Conservation (phyloP, 2,329 filamentous ascomycete species). For the Alternaria arborescens region DNA sequence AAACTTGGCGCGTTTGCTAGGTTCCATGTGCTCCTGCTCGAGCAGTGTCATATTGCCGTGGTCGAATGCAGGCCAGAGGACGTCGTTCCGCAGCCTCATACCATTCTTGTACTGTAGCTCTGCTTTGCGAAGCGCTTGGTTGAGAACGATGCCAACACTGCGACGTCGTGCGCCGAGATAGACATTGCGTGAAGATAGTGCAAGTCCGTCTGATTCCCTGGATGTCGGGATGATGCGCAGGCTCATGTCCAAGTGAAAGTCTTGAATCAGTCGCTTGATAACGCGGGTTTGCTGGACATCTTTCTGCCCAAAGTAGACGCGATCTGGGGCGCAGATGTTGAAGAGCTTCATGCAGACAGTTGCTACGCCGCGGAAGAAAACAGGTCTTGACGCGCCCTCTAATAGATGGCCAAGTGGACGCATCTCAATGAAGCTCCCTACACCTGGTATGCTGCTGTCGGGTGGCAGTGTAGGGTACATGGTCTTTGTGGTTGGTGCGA, state of each 20-base stretch:
- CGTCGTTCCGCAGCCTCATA: constrained; percentile 65
- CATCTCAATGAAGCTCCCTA: constrained; percentile 90
- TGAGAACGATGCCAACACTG: constrained; percentile 75
- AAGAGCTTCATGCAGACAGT: constrained; percentile 96
- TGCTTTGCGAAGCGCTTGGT: constrained; percentile 73
- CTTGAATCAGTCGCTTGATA: constrained; percentile 83
- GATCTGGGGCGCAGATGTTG: constrained; percentile 79
- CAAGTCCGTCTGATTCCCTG: constrained; percentile 82
- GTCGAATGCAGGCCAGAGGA: constrained; percentile 75
- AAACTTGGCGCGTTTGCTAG: constrained; percentile 71
- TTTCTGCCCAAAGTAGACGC: constrained; percentile 95
- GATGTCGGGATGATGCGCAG: constrained; percentile 78
- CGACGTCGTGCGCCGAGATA: constrained; percentile 84
- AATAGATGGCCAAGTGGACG: constrained; percentile 83
- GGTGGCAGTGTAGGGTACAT: constrained; percentile 90
- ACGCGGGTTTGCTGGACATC: constrained; percentile 96
- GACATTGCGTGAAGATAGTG: constrained; percentile 91
- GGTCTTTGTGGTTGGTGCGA: constrained; percentile 80
- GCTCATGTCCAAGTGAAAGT: constrained; percentile 81
- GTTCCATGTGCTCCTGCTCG: constrained; percentile 69
- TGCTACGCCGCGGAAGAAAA: constrained; percentile 95
- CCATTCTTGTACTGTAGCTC: constrained; percentile 70
- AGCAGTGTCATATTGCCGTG: constrained; percentile 65
- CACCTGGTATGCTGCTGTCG: constrained; percentile 74
- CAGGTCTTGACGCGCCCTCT: constrained; percentile 85